Evolutionary conservation across 1,284 basidiomycete species (phyloP).

Genomic region (Irpex lacteus): DNA sequence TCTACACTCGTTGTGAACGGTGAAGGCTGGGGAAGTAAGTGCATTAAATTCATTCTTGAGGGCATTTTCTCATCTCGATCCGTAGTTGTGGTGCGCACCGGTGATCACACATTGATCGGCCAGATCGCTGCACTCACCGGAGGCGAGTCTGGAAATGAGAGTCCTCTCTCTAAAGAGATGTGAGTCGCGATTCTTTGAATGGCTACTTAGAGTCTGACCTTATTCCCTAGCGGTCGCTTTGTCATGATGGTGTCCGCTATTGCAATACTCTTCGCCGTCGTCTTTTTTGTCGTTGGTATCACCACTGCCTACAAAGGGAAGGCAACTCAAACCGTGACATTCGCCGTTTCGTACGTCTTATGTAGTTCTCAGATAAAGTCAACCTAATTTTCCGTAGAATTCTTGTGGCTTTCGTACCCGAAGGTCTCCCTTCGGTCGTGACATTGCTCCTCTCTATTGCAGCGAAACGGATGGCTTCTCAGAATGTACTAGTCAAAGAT

Average conservation of each 20-base stretch:
- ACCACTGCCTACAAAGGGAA: slow-evolving; percentile 64
- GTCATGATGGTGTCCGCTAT: slow-evolving; percentile 59
- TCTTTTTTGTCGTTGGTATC: slow-evolving; percentile 66
- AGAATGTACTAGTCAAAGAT: slow-evolving; percentile 71
- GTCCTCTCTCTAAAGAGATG: slow-evolving; percentile 67
- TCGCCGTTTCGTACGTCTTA: slow-evolving; percentile 48
- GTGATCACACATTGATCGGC: slow-evolving; percentile 64
- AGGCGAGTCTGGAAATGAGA: slow-evolving; percentile 60
- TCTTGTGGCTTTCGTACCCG: slow-evolving; percentile 70
- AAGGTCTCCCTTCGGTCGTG: slow-evolving; percentile 69
- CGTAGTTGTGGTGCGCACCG: slow-evolving; percentile 62
- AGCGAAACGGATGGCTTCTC: slow-evolving; percentile 69
- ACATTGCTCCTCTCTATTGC: slow-evolving; percentile 69
- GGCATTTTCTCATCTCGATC: neutral
- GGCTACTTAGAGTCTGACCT: neutral
- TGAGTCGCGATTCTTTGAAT: slow-evolving; percentile 28
- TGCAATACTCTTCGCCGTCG: slow-evolving; percentile 57
- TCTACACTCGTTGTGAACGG: slow-evolving; percentile 67
- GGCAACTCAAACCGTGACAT: slow-evolving; percentile 58
- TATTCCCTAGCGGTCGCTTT: slow-evolving; percentile 44
- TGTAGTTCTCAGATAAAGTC: neutral
- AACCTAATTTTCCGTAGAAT: slow-evolving; percentile 27
- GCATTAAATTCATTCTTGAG: neutral
- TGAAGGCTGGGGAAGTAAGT: slow-evolving; percentile 62
- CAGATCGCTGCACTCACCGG: slow-evolving; percentile 67